A percentile compares a stretch with the other conserved stretches of the same genome.
These are phyloP conservation scores for Achaetomiella virescens DNA, from an alignment of 495 filamentous ascomycete species.

Conservation along the genomic window DNA sequence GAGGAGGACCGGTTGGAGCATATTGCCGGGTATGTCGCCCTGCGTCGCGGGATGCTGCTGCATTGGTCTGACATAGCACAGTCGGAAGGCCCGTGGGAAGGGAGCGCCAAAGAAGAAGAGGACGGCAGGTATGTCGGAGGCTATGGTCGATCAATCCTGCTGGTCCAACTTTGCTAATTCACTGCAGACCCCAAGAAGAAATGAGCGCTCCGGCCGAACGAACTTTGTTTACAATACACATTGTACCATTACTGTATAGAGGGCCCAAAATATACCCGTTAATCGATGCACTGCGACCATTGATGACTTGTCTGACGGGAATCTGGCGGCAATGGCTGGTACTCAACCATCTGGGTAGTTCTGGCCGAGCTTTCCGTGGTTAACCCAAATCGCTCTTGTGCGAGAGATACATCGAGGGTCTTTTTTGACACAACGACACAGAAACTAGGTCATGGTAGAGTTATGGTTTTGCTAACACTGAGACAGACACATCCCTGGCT, in stretches of 20 bases:
- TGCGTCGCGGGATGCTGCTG: not conserved
- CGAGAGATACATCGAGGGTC: too few species aligned
- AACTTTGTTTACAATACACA: not conserved
- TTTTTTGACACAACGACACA: too few species aligned
- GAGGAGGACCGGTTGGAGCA: conserved; percentile 76
- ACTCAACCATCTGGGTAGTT: too few species aligned
- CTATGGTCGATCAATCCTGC: not conserved
- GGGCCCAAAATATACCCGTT: conserved; percentile 22
- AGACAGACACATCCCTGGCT: too few species aligned
- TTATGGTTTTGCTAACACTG: too few species aligned
- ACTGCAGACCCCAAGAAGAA: conserved; percentile 24
- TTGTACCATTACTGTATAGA: conserved; percentile 22
- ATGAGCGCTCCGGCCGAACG: conserved; percentile 4
- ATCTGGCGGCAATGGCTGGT: too few species aligned
- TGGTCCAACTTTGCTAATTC: conserved; percentile 4
- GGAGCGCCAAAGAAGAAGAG: conserved; percentile 87
- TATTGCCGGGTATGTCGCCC: conserved; percentile 47
- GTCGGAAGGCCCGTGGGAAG: conserved; percentile 74
- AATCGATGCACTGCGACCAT: not conserved
- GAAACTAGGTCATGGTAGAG: too few species aligned
- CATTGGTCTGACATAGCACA: conserved; percentile 32
- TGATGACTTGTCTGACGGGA: too few species aligned
- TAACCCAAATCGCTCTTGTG: too few species aligned
- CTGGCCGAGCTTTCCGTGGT: too few species aligned
- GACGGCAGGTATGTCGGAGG: conserved; percentile 52